Conservation (phyloP, 148 eudicot species). For the Chenopodium quinoa region DNA sequence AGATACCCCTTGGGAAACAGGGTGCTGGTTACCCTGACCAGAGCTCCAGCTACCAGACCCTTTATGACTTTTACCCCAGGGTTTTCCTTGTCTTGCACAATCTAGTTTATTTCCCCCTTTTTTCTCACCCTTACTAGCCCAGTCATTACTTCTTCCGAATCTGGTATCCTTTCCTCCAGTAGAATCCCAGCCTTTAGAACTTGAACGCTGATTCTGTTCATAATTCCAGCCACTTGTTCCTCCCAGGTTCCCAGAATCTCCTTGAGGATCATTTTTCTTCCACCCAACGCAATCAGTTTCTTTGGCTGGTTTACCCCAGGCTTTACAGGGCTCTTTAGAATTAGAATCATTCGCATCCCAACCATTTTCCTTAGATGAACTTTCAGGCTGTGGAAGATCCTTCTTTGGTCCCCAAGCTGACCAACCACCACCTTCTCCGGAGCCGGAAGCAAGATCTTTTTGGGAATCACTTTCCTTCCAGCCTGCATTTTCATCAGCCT, state of each 20-base stretch:
- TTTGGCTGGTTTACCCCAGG: conserved; percentile 18
- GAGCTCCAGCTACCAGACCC: conserved; percentile 18
- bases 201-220: not conserved
- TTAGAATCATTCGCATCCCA: conserved; percentile 20
- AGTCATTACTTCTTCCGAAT: too few relatives aligned
- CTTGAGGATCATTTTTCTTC: not conserved
- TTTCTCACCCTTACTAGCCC: not conserved
- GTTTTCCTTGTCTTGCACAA: not conserved
- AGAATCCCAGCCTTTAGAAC: not conserved
- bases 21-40: not conserved
- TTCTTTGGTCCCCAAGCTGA: conserved; percentile 30
- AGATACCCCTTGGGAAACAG: not conserved
- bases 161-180: too few relatives aligned
- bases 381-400: conserved; percentile 20
- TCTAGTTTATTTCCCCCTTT: not conserved
- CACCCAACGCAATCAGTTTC: conserved; percentile 5
- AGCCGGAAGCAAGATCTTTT: conserved; percentile 18
- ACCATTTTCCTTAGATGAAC: conserved; percentile 27
- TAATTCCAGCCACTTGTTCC: too few relatives aligned
- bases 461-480: conserved; percentile 19
- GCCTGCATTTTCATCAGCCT: not conserved
- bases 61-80: not conserved
- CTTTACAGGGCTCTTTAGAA: not conserved
- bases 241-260: too few relatives aligned
- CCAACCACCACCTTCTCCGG: conserved; percentile 23